Conservation (phyloP, 225 moss, liverwort and hornwort genomes). For the Physcomitrellopsis africana region DNA sequence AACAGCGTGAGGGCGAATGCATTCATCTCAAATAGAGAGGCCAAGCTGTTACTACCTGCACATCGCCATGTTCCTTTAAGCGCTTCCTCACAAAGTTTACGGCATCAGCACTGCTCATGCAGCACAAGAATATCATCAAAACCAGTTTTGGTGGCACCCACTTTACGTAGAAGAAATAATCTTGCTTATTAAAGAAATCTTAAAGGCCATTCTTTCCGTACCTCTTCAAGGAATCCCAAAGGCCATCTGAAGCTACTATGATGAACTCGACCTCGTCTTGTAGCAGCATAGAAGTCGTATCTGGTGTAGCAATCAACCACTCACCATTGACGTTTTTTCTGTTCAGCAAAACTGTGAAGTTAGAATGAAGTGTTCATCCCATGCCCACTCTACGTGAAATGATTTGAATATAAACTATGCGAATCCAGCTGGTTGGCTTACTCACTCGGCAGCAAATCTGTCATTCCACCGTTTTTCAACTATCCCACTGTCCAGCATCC, state of each 20-base stretch:
- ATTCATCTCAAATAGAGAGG: not conserved
- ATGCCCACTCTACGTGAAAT: not conserved
- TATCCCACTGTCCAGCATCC: slow-evolving; percentile 68
- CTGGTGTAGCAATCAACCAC: slow-evolving; percentile 69
- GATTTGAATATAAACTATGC: not conserved
- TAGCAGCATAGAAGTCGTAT: slow-evolving; percentile 49
- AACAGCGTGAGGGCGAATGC: not conserved
- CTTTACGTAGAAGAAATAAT: not conserved
- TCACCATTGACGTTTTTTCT: slow-evolving; percentile 60
- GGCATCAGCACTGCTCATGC: slow-evolving; percentile 58
- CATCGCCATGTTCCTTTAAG: slow-evolving; percentile 68
- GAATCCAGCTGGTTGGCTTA: not conserved
- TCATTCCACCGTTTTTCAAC: slow-evolving; percentile 54
- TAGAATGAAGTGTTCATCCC: not conserved
- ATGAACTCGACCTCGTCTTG: slow-evolving; percentile 64
- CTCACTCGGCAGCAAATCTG: slow-evolving; percentile 54
- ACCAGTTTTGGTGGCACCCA: not conserved
- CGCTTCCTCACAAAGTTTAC: slow-evolving; percentile 67
- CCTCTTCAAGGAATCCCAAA: slow-evolving; percentile 82
- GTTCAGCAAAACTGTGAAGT: not conserved
- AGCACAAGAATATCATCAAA: not conserved
- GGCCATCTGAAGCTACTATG: slow-evolving; percentile 69
- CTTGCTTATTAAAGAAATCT: too few relatives aligned
- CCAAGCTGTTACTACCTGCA: slow-evolving; percentile 49
- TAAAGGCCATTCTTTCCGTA: slow-evolving; percentile 4